These are phyloP conservation scores for Tolypocladium inflatum DNA, from an alignment of 2,329 filamentous ascomycete genomes.

Conservation along the genomic window DNA sequence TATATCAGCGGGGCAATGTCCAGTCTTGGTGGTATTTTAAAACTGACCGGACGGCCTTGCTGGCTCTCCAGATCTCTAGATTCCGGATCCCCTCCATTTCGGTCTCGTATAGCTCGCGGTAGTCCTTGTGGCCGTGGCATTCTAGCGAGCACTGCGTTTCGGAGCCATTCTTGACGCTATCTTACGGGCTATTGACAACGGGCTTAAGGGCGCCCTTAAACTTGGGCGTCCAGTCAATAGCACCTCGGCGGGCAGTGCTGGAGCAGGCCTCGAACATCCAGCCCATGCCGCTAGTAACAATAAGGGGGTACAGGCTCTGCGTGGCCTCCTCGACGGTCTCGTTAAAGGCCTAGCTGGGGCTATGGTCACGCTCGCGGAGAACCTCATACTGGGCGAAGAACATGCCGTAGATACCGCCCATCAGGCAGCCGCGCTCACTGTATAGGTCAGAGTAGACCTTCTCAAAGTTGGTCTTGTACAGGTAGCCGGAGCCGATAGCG, in stretches of 20 bases:
- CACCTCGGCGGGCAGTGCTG: slow-evolving; percentile 93
- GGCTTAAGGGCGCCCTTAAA: slow-evolving; percentile 99
- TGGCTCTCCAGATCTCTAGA: slow-evolving; percentile 97
- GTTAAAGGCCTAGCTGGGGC: slow-evolving; percentile 98
- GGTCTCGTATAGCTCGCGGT: slow-evolving; percentile 93
- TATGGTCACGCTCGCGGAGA: slow-evolving; percentile 96
- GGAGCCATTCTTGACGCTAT: slow-evolving; percentile 79
- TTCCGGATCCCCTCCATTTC: slow-evolving; percentile 98
- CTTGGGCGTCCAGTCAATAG: slow-evolving; percentile 93
- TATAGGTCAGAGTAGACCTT: slow-evolving; percentile 99
- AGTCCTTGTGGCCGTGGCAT: slow-evolving; percentile 93
- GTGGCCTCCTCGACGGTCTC: slow-evolving; percentile 99
- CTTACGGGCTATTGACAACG: slow-evolving; percentile 95
- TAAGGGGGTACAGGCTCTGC: slow-evolving; percentile 94
- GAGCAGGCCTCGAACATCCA: slow-evolving; percentile 99
- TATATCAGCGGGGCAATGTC: background rate
- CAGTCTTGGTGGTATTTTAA: background rate
- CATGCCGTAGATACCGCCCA: slow-evolving; percentile 99
- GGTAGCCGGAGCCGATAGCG: slow-evolving; percentile 93
- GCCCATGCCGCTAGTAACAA: slow-evolving; percentile 97
- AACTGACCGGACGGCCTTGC: slow-evolving; percentile 84
- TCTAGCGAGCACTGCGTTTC: slow-evolving; percentile 96
- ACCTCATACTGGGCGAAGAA: slow-evolving; percentile 99
- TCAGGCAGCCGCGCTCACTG: slow-evolving; percentile 98
- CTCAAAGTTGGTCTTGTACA: slow-evolving; percentile 99